phyloP scores from a whole-genome alignment of 108 stramenopile genomes.

The Discostella pseudostelligera region DNA sequence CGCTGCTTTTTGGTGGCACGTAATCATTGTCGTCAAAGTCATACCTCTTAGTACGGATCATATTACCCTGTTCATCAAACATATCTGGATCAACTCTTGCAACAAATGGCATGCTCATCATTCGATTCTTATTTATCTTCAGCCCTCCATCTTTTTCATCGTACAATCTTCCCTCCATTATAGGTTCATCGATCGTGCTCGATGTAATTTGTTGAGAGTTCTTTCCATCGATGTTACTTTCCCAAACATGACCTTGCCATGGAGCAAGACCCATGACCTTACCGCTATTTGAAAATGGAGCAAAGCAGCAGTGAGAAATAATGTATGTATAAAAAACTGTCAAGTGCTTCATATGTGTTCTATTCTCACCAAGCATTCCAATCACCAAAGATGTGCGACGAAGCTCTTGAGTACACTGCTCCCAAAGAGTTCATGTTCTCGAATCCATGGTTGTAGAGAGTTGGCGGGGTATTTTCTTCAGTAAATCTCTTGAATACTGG shows the following conservation, averaged over 20 bases:
- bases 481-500: conserved; percentile 93
- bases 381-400: conserved; percentile 93
- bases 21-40: conserved; percentile 79
- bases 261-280: conserved; percentile 97
- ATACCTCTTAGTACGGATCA: conserved; percentile 58
- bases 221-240: conserved; percentile 36
- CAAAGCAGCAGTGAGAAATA: not conserved
- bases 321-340: too few species aligned
- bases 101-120: conserved; percentile 64
- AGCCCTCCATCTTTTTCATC: conserved; percentile 47
- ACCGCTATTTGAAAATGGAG: conserved; percentile 38
- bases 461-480: conserved; percentile 76
- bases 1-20: conserved; percentile 11
- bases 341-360: too few species aligned
- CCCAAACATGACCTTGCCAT: conserved; percentile 77
- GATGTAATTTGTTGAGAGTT: conserved; percentile 19
- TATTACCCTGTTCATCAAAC: conserved; percentile 66
- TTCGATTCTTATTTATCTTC: conserved; percentile 52
- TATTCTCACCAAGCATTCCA: conserved; percentile 92
- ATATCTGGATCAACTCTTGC: conserved; percentile 76
- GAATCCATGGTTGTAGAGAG: conserved; percentile 89
- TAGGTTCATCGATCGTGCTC: conserved; percentile 43
- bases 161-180: conserved; percentile 63
- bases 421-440: conserved; percentile 95
- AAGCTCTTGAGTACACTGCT: conserved; percentile 91